Evolutionary conservation across 805 yeast species (phyloP).

Genomic region (Kodamaea kaohsiungensis): DNA sequence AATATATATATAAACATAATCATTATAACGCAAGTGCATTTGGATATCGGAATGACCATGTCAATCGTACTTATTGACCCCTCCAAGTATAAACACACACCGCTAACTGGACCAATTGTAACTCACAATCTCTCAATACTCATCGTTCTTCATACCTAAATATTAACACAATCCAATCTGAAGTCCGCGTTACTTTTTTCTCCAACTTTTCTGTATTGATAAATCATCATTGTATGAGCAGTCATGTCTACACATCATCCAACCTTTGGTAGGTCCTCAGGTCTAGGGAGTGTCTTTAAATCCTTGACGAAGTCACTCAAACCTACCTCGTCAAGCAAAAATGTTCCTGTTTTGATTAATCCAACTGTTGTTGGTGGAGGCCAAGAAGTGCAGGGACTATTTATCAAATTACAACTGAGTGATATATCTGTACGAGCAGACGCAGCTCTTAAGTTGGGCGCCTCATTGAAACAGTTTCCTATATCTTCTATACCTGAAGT

Average conservation of each 20-base stretch:
- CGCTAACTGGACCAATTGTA: no score
- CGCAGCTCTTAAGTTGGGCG: constrained; percentile 53
- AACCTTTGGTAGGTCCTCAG: constrained; percentile 28
- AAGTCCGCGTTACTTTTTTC: background rate
- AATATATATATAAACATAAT: no score
- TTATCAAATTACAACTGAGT: constrained; percentile 40
- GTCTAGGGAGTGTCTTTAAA: constrained; percentile 42
- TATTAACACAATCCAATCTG: no score
- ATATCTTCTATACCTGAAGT: constrained; percentile 66
- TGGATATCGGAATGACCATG: no score
- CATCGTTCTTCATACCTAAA: no score
- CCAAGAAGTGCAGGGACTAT: constrained; percentile 37
- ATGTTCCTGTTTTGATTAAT: constrained; percentile 38
- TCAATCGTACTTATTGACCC: no score
- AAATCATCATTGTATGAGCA: background rate
- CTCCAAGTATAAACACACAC: no score
- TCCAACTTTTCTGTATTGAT: background rate
- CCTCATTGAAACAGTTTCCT: constrained; percentile 51
- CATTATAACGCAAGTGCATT: no score
- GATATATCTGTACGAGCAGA: constrained; percentile 41
- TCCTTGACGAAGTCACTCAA: constrained; percentile 41
- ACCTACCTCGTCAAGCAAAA: constrained; percentile 19
- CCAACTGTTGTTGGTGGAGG: constrained; percentile 49
- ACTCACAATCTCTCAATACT: no score
- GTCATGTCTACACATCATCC: constrained; percentile 33